Evolutionary conservation across 2,329 filamentous ascomycete species (phyloP), one percentile per base, ranked within the genome.

Genomic region (Ophiostoma pallidulum): DNA sequence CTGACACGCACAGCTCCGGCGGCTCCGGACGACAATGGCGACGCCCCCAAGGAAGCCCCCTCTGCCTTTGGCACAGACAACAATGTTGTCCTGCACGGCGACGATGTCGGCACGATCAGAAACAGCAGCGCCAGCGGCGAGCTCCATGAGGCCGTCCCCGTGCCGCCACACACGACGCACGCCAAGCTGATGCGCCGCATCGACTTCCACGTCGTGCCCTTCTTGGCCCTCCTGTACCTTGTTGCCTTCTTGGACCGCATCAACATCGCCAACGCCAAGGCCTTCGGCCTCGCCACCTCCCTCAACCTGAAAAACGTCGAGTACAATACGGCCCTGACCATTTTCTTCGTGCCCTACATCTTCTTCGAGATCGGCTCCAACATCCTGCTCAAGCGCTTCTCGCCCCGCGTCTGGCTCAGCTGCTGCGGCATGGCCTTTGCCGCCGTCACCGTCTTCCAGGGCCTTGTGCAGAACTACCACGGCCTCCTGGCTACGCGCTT

Each of bases 321-420:
- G 58, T 90, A 85, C 66, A 90, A 88, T 63, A 58, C 55, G 3
- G 52, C 82, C 1, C 70, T 90, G 51, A 84, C 82, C 48, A 86
- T 90, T 58, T 90, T 91, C 68, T 91, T 90, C 64, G 75, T 90
- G 1, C 84, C 86, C 1, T 91, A 90, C 60, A 71, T 86, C 56
- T 58, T 85, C 47, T 74, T 77, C 56, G 81, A 86, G 67, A 85
- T 90, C 48, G 82, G 82, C 0, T 83, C 79, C 54, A 86, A 86
- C 59, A 75, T 89, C 47, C 64, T 88, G 24, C 67, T 90, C 42
- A 89, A 89, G 67, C 65, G 64, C 50, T 67, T 83, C 47, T 75
- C 72, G 53, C 83, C 83, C 2, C 74, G 82, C 52, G 66, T 85
- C 41, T 88, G 82, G 86, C 71, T 94, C 20, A 80, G 83, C 4